These are phyloP conservation scores for Moesziomyces antarcticus DNA, from an alignment of 1,284 basidiomycete species.

Conservation along the genomic window DNA sequence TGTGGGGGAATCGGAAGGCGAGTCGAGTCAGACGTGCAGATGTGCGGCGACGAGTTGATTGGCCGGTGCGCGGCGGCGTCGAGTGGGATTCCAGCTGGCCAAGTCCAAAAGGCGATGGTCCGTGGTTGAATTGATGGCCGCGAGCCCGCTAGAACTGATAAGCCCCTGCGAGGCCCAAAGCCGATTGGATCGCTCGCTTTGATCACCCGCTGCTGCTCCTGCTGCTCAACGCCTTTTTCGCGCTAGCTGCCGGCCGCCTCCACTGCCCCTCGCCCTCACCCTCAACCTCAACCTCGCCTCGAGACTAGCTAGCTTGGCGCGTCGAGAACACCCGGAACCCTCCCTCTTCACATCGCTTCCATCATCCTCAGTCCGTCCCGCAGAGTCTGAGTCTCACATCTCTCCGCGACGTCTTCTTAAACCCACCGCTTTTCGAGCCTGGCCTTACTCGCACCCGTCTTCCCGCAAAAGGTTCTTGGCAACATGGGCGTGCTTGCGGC, in stretches of 20 bases:
- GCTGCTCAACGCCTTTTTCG: neutral
- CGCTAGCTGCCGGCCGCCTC: neutral
- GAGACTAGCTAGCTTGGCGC: neutral
- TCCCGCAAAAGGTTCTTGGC: neutral
- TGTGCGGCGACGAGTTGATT: neutral
- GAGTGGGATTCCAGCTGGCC: neutral
- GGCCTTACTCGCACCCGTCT: neutral
- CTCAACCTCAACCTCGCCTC: neutral
- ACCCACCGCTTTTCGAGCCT: neutral
- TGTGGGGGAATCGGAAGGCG: neutral
- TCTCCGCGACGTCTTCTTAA: neutral
- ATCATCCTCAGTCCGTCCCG: neutral
- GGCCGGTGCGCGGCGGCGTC: neutral
- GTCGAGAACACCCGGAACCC: neutral
- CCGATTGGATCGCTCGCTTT: neutral
- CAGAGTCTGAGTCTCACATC: neutral
- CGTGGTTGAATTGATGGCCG: neutral
- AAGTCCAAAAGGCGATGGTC: neutral
- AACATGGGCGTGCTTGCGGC: constrained; percentile 43
- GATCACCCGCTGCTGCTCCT: neutral
- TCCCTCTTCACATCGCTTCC: neutral
- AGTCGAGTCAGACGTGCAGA: neutral
- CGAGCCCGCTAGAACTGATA: neutral
- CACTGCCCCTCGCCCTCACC: neutral
- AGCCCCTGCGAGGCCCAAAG: neutral